Evolutionary conservation across 2,329 filamentous ascomycete genomes (phyloP).

Genomic region (Endocalyx cinctus): DNA sequence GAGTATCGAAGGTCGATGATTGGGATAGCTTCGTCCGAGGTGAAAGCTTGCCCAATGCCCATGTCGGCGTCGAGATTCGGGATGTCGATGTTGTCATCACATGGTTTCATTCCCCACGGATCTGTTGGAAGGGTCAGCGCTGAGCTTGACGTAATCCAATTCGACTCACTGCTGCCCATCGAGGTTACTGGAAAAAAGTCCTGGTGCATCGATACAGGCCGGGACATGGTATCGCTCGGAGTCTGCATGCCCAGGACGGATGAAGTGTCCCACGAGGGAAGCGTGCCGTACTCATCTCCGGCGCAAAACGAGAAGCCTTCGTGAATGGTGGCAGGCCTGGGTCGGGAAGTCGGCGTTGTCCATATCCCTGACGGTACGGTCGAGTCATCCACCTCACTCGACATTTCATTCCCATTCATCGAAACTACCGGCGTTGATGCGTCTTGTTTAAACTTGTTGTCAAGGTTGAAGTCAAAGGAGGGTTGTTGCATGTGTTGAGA

Average conservation of each 20-base stretch:
- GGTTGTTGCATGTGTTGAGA: slow-evolving; percentile 45
- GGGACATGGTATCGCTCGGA: slow-evolving; percentile 46
- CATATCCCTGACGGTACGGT: slow-evolving; percentile 43
- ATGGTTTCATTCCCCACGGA: slow-evolving; percentile 51
- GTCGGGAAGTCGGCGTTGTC: slow-evolving; percentile 51
- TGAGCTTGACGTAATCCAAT: slow-evolving; percentile 5
- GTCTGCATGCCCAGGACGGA: slow-evolving; percentile 47
- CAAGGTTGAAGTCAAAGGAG: slow-evolving; percentile 44
- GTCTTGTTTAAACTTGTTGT: slow-evolving; percentile 44
- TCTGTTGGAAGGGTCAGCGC: slow-evolving; percentile 29
- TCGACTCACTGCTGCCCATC: slow-evolving; percentile 44
- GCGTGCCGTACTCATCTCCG: slow-evolving; percentile 46
- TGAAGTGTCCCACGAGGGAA: slow-evolving; percentile 54
- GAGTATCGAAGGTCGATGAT: slow-evolving; percentile 56
- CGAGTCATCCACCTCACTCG: slow-evolving; percentile 43
- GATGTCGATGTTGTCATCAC: slow-evolving; percentile 53
- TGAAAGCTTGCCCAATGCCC: slow-evolving; percentile 58
- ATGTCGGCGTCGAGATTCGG: slow-evolving; percentile 53
- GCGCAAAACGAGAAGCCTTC: slow-evolving; percentile 58
- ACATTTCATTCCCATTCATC: slow-evolving; percentile 49
- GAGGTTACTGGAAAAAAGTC: slow-evolving; percentile 50
- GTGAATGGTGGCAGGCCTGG: slow-evolving; percentile 55
- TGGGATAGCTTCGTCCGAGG: slow-evolving; percentile 58
- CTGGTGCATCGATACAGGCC: slow-evolving; percentile 54
- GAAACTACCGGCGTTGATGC: slow-evolving; percentile 37